phyloP scores from a whole-genome alignment of 2,329 filamentous ascomycete species.

The Neurospora crassa region DNA sequence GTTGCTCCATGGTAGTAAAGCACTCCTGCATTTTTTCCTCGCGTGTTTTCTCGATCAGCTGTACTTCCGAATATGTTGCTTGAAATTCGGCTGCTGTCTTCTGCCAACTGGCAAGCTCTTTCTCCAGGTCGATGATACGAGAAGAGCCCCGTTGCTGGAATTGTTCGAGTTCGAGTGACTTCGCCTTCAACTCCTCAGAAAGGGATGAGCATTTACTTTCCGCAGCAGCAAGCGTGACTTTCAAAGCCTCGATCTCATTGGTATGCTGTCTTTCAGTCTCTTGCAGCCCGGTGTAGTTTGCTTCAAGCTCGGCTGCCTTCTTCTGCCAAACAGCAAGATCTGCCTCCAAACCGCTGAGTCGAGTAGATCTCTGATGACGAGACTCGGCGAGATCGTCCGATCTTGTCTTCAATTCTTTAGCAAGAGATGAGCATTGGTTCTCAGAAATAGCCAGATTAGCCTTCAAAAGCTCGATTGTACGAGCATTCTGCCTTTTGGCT shows the following conservation, averaged over 20 bases:
- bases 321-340: conserved; percentile 6
- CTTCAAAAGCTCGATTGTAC: conserved; percentile 7
- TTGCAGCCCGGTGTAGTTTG: not conserved
- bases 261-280: conserved; percentile 2
- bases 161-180: not conserved
- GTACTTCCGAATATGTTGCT: conserved; percentile 3
- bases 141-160: conserved; percentile 1
- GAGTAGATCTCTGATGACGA: not conserved
- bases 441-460: conserved; percentile 5
- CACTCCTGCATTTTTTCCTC: conserved; percentile 3
- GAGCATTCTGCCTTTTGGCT: not conserved
- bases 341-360: conserved; percentile 2
- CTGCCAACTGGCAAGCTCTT: conserved; percentile 4
- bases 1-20: conserved; percentile 5
- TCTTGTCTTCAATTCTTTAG: conserved; percentile 5
- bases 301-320: conserved; percentile 1
- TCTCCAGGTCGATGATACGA: conserved; percentile 3
- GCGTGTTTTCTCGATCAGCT: not conserved
- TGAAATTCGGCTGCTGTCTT: not conserved
- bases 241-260: conserved; percentile 7
- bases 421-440: not conserved
- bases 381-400: not conserved
- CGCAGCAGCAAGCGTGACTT: conserved; percentile 3
- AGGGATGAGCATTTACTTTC: conserved; percentile 2
- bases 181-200: conserved; percentile 4